Percentiles rank a stretch among this genome's conserved stretches.
phyloP scores from a whole-genome alignment of 1,139 yeast species.

The Hemisphaericaspora xylanilytica region DNA sequence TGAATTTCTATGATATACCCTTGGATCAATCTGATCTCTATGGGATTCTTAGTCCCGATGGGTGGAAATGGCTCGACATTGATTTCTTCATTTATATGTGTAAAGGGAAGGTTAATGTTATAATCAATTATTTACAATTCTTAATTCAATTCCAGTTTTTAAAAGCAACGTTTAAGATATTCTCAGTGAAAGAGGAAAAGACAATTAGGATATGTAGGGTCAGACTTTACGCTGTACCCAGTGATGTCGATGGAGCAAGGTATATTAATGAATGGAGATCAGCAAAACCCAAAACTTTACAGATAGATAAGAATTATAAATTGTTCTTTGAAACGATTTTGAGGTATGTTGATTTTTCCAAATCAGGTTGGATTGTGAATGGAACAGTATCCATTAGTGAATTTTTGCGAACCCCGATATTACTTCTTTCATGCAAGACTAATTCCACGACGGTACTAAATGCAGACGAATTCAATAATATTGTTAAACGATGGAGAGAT shows the following conservation, averaged over 20 bases:
- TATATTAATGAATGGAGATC: constrained; percentile 32
- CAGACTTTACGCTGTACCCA: constrained; percentile 50
- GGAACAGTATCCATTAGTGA: background rate
- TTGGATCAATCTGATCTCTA: constrained; percentile 23
- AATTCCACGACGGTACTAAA: background rate
- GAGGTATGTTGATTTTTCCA: constrained; percentile 11
- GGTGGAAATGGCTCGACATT: constrained; percentile 56
- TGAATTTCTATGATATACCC: constrained; percentile 45
- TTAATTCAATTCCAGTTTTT: constrained; percentile 38
- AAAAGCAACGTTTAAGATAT: constrained; percentile 43
- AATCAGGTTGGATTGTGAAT: constrained; percentile 24
- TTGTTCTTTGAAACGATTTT: constrained; percentile 29
- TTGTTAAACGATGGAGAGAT: constrained; percentile 24
- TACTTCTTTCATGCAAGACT: background rate
- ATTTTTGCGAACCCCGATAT: background rate
- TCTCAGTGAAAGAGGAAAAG: constrained; percentile 8
- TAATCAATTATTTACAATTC: constrained; percentile 36
- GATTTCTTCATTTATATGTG: constrained; percentile 19
- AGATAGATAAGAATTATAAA: constrained; percentile 27
- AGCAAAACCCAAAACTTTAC: constrained; percentile 15
- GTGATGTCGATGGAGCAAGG: constrained; percentile 40
- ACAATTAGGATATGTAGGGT: constrained; percentile 26
- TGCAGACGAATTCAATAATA: constrained; percentile 6
- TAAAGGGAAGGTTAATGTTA: constrained; percentile 16
- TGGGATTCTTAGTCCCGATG: constrained; percentile 17